Base-by-base conservation (phyloP, 179 eudicot species). In the Amaranthus tricolor region DNA sequence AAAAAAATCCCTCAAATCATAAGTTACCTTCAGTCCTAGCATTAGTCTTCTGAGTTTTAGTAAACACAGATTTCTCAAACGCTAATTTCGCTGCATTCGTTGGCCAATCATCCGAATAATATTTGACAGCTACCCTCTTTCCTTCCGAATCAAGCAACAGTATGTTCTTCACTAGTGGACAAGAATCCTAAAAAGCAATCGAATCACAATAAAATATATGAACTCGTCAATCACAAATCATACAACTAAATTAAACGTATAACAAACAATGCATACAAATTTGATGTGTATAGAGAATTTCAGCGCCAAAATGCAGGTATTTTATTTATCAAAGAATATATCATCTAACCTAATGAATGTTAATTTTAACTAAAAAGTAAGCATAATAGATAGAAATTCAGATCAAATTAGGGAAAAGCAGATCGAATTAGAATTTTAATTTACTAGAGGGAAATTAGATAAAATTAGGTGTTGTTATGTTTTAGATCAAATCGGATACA, bases 61-160 rank as follows among this genome's bases (percentile, higher is more conserved):
- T 84, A 68, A 88, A 91, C 10, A 91, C 85, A 11, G 97, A 77
- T 81, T 91, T 91, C 88, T 91, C 97, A 76, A 85, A 91, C 63
- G 90, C 88, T 77, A 85, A 85, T 82, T 88, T 90, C 6, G 95
- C 86, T 20, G 78, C 76, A 74, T 88, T 88, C 6, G 97, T 91
- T 5, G 93, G 84, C 97, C 97, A 91, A 47, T 91, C 97, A 78
- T 91, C 97, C 0, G 90, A 83, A 78, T 83, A 91, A 80, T 88
- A 91, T 79, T 90, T 91, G 52, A 82, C 88, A 65, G 97, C 97
- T 15, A 91, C 85, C 50, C 97, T 87, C 45, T 85, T 90, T 52
- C 97, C 94, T 76, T 91, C 94, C 0, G 94, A 89, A 87, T 91
- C 97, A 45, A 91, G 84, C 47, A 91, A 78, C 80, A 91, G 76